phyloP scores from a whole-genome alignment of 192 early-diverging fungal species.

The Oehlia diaphana region DNA sequence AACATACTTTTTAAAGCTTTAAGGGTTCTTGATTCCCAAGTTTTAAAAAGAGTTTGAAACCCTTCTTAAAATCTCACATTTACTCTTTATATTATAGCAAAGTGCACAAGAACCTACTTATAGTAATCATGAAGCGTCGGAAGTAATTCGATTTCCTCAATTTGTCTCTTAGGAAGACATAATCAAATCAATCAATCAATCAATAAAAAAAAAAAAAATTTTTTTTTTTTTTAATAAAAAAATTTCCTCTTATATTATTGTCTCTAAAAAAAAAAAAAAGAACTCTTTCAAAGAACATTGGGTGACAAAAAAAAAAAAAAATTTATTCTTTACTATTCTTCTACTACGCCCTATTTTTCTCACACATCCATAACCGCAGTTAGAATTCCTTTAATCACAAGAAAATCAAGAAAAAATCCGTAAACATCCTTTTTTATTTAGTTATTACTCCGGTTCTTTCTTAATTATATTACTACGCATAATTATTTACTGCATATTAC shows the following conservation, averaged over 20 bases:
- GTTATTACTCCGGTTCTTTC: neutral
- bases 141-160: neutral
- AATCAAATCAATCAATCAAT: no score
- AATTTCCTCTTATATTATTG: neutral
- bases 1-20: no score
- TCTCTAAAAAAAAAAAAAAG: neutral
- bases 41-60: no score
- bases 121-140: slow-evolving; percentile 24
- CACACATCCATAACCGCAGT: no score
- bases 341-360: no score
- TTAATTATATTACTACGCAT: neutral
- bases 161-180: neutral
- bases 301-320: no score
- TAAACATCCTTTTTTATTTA: neutral
- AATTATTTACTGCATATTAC: neutral
- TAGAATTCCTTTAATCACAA: no score
- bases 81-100: no score
- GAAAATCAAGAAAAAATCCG: neutral
- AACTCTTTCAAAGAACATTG: no score
- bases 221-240: neutral
- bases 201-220: neutral
- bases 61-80: no score
- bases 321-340: no score
- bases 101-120: neutral
- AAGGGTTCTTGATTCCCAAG: no score